Base-by-base conservation (phyloP, 148 eudicot species). In the Fagopyrum homotropicum region DNA sequence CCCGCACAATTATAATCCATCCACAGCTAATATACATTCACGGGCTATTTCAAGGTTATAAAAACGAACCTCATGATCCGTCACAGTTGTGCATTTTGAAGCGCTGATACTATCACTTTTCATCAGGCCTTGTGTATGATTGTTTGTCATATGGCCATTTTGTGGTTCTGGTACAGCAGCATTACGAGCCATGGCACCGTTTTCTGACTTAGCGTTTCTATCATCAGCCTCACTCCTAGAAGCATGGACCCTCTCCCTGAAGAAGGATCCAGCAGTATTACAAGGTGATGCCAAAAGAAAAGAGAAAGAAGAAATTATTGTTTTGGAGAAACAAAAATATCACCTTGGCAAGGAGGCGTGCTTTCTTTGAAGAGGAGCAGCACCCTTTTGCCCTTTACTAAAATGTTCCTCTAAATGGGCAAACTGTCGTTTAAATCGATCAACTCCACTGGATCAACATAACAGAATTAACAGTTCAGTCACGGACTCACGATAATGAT, bases 311-410 rank as follows among this genome's bases (percentile, higher is more conserved):
- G 57, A 72, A 45, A 22, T 59, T 16, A 48, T 73, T 78, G 40
- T 35, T 0, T 35, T 35, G 40, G 40, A 35, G 40, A 35, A 5
- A 56, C 6, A 15, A 47, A 60, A 43, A 59, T 14, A 70, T 77
- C 75, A 92, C 98, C 98, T 88, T 30, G 98, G 98, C 86, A 95
- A 84, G 35, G 98, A 95, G 47, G 96, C 93, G 82, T 95, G 95
- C 66, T 91, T 91, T 81, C 98, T 89, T 76, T 84, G 82, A 69
- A 88, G 82, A 45, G 97, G 97, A 78, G 93, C 77, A 78, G 93
- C 77, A 77, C 87, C 80, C 81, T 78, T 86, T 78, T 82, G 92
- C 72, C 86, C 90, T 81, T 85, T 90, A 73, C 90, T 86, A 59
- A 77, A 72, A 75, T 85, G 89, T 60, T 89, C 98, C 90, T 92